A percentile compares a stretch with the other conserved stretches of the same genome.
phyloP scores from a whole-genome alignment of 176 grass and related monocot species.

The Zea mays region Zm-B73-REFERENCE-NAM-5.0 NC_050103.1:126679001-126679500 shows the following conservation, averaged over 20 bases:
- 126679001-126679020: constrained; percentile 56
- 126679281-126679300: neutral
- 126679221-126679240: neutral
- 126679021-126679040: constrained; percentile 63
- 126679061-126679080: constrained; percentile 62
- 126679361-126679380: neutral
- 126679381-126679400: neutral
- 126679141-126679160: neutral
- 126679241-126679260: neutral
- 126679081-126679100: constrained; percentile 53
- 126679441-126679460: neutral
- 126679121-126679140: neutral
- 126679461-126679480: constrained; percentile 10
- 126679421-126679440: constrained; percentile 16
- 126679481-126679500: neutral
- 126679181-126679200: neutral
- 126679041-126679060: constrained; percentile 77
- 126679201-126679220: neutral
- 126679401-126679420: neutral
- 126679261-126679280: constrained; percentile 4
- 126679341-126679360: neutral
- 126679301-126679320: neutral
- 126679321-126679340: neutral
- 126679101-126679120: constrained; percentile 9
- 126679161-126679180: neutral